Conservation (phyloP, 1,139 yeast genomes). For the Zygosaccharomyces sapae region DNA sequence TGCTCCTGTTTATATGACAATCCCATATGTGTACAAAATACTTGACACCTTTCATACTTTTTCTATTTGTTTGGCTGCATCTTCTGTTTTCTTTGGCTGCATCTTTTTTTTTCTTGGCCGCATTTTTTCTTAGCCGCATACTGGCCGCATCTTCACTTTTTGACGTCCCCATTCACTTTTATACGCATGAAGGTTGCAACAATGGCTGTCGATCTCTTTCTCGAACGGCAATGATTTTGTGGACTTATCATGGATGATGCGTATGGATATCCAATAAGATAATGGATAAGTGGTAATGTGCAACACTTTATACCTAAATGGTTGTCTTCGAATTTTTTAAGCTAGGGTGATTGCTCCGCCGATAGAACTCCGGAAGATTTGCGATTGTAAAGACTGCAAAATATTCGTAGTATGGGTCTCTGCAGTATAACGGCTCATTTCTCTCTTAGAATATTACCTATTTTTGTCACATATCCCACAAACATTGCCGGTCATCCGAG, state of each 20-base stretch:
- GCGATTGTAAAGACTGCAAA: neutral
- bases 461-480: neutral
- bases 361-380: neutral
- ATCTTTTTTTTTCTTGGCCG: conserved; percentile 3
- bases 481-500: neutral
- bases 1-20: neutral
- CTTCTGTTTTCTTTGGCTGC: conserved; percentile 1
- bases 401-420: neutral
- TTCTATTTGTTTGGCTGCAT: neutral
- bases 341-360: neutral
- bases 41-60: conserved; percentile 7
- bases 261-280: neutral
- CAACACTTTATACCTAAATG: neutral
- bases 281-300: neutral
- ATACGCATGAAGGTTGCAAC: no score
- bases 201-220: neutral
- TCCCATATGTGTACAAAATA: neutral
- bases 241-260: neutral
- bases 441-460: neutral
- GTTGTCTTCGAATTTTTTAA: neutral
- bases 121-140: neutral
- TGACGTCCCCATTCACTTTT: no score
- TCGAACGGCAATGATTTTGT: neutral
- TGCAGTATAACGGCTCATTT: neutral
- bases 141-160: no score